Evolutionary conservation across 768 basidiomycete genomes (phyloP), one percentile per base, ranked within the genome.

Genomic region (Russula compacta): DNA sequence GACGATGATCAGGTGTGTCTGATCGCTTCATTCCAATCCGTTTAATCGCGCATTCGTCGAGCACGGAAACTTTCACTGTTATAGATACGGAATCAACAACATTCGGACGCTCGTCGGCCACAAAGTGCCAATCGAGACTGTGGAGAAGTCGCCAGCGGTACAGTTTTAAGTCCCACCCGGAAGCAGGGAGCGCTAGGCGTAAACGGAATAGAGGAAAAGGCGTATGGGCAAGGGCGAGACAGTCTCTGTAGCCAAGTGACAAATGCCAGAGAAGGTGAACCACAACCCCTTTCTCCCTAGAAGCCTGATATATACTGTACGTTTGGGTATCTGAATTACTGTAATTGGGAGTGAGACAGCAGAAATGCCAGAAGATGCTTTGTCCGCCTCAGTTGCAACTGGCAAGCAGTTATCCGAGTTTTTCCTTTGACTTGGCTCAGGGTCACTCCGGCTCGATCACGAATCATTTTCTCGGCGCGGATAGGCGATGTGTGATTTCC

Each of bases 61-160:
- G n/a, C 9, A 29, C 6, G 11, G 4, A 9, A n/a, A 50, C 10
- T 4, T n/a, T 19, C 17, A 14, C 9, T 17, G 42, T 17, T 17
- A 15, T 67, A 95, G 94, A 52, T 99, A 98, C 73, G 94, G 92
- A 19, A 95, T 99, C 71, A 95, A 85, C 72, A 98, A 99, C 72
- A 99, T 99, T 67, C 80, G 97, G 66, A 93, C 95, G 15, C 78
- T 99, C 42, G 91, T 99, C 49, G 97, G 97, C 15, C 97, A 99
- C 79, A 99, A 98, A 77, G 92, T 92, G 11, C 86, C 92, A 50
- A 82, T 97, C 69, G 94, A 94, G 64, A 81, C 79, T 53, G 87
- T 97, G 63, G 92, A 93, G 74, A 87, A 85, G 70, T 86, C 92
- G 29, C 83, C 93, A 0, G 94, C 95, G 6, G 93, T 97, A 15